Evolutionary conservation across 1,284 basidiomycete genomes (phyloP), one percentile per base, ranked within the genome.

Genomic region (Ustilago bromivora): DNA sequence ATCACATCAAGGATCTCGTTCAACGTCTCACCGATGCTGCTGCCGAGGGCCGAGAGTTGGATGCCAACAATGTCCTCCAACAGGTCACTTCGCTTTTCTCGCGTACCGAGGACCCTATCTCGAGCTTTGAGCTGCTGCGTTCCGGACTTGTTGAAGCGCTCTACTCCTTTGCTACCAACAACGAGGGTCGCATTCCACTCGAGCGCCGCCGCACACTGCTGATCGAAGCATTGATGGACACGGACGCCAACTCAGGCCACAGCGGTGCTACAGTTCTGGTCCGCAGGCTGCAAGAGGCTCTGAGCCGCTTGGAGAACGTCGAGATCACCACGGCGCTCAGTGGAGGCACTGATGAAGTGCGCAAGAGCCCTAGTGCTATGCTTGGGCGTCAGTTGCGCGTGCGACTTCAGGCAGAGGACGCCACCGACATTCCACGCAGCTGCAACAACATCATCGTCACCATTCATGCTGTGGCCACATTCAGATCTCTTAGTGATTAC

Each of bases 71-170:
- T 40, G 90, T 91, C 12, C 87, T 97, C 31, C 88, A 89, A 63
- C 91, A 92, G 72, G 88, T 98, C 23, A 93, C 93, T 0, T 89
- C 89, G 15, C 89, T 95, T 52, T 96, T 99, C 85, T 88, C 91
- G 1, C 91, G 91, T n/a, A 89, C 82, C 53, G 87, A 87, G 23
- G 86, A 88, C 43, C 92, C 94, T 11, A 91, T 98, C 12, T 98
- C 96, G 0, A 97, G 95, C 87, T 99, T 98, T 79, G 97, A 99
- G 88, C 87, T 99, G 47, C 88, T 98, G 62, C 93, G 97, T 82
- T 96, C 94, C 82, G 96, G 96, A 3, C 90, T 98, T 1, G 92
- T 98, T 1, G 95, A 97, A 77, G 92, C 92, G 3, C 86, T 99
- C 49, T 89, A 98, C 61, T 90, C 90, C 54, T 95, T 95, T 87